Evolutionary conservation across 108 stramenopile species (phyloP).

Genomic region (Nannochloropsis oceanica): DNA sequence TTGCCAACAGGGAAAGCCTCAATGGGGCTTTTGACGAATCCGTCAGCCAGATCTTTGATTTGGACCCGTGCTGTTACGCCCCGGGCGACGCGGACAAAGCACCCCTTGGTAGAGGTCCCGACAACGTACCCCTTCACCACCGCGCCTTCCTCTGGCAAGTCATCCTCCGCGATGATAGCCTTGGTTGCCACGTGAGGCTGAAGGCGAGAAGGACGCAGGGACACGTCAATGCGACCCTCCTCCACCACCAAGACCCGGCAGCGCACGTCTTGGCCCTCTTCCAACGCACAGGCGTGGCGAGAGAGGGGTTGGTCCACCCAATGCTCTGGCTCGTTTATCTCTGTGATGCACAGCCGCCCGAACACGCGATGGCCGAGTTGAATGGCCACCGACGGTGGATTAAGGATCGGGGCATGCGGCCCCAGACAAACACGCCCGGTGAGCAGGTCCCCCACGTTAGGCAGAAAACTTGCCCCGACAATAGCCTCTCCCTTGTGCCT

Average conservation of each 20-base stretch:
- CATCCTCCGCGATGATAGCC: slow-evolving; percentile 36
- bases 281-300: neutral
- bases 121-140: slow-evolving; percentile 68
- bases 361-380: neutral
- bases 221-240: neutral
- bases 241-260: slow-evolving; percentile 20
- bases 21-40: slow-evolving; percentile 58
- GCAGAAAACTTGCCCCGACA: neutral
- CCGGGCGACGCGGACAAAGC: slow-evolving; percentile 67
- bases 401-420: neutral
- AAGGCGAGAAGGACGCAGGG: neutral
- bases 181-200: neutral
- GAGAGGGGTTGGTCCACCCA: slow-evolving; percentile 14
- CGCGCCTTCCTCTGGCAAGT: slow-evolving; percentile 40
- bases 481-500: neutral
- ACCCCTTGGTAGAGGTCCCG: slow-evolving; percentile 66
- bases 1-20: slow-evolving; percentile 65
- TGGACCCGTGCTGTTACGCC: slow-evolving; percentile 61
- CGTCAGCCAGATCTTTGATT: slow-evolving; percentile 71
- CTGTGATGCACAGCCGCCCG: slow-evolving; percentile 29
- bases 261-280: slow-evolving; percentile 12
- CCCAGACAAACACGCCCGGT: neutral
- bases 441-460: neutral
- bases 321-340: slow-evolving; percentile 4
- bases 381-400: neutral